A percentile compares a stretch with the other conserved stretches of the same genome.
phyloP scores from a whole-genome alignment of 495 filamentous ascomycete species.

The Talaromyces ruber region DNA sequence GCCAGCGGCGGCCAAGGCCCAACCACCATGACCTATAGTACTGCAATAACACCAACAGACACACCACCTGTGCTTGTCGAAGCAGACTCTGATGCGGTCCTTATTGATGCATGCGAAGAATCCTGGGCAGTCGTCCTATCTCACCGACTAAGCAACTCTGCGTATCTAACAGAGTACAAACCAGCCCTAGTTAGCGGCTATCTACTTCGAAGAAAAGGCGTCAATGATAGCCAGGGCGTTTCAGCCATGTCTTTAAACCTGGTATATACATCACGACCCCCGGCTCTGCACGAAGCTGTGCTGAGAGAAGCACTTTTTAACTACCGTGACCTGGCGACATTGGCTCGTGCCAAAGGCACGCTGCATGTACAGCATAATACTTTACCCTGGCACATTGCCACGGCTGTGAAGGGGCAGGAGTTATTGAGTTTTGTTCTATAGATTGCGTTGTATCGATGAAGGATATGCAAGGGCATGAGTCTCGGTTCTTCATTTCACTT shows the following conservation, averaged over 20 bases:
- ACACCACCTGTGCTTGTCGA: slow-evolving; percentile 29
- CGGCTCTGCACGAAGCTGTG: slow-evolving; percentile 43
- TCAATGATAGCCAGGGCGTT: slow-evolving; percentile 51
- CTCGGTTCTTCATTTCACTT: not conserved
- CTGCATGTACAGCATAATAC: slow-evolving; percentile 52
- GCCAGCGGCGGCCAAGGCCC: slow-evolving; percentile 15
- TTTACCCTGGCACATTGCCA: slow-evolving; percentile 80
- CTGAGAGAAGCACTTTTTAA: slow-evolving; percentile 65
- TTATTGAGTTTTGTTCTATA: slow-evolving; percentile 37
- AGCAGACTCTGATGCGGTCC: slow-evolving; percentile 60
- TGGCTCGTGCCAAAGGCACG: slow-evolving; percentile 63
- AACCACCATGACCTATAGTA: slow-evolving; percentile 17
- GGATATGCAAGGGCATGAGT: not conserved
- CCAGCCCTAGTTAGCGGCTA: slow-evolving; percentile 64
- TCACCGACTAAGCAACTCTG: slow-evolving; percentile 62
- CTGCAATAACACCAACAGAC: slow-evolving; percentile 49
- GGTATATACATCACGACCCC: slow-evolving; percentile 43
- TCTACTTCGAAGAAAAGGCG: slow-evolving; percentile 64
- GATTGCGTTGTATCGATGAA: slow-evolving; percentile 3
- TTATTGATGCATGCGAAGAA: slow-evolving; percentile 72
- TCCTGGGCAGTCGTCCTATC: slow-evolving; percentile 69
- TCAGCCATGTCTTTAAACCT: slow-evolving; percentile 59
- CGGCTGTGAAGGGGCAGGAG: slow-evolving; percentile 57
- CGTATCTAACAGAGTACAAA: slow-evolving; percentile 52
- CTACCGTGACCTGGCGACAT: slow-evolving; percentile 65